Conservation (phyloP, 2,329 filamentous ascomycete species). For the Diaporthe sp. region DNA sequence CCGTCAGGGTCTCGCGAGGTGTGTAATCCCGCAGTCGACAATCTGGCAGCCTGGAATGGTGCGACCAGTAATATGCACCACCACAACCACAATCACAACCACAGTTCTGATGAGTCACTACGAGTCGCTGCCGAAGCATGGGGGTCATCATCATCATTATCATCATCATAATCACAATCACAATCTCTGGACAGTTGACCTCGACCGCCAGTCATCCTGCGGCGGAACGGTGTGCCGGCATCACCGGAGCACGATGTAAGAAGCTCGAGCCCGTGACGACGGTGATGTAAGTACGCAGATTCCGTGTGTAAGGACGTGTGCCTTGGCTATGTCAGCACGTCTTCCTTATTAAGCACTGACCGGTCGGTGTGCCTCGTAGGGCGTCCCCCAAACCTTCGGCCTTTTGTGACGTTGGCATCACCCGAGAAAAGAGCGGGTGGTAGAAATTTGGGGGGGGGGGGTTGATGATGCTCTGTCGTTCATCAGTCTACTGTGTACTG, state of each 20-base stretch:
- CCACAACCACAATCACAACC: slow-evolving; percentile 3
- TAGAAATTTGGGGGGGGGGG: background rate
- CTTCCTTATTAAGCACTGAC: slow-evolving; percentile 35
- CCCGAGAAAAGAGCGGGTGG: background rate
- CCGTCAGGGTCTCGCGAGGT: background rate
- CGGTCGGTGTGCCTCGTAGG: slow-evolving; percentile 11
- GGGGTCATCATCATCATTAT: background rate
- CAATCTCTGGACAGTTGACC: background rate
- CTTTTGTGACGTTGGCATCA: background rate
- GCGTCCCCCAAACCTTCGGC: background rate
- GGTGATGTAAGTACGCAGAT: slow-evolving; percentile 9
- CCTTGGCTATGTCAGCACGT: slow-evolving; percentile 31
- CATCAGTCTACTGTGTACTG: slow-evolving; percentile 29
- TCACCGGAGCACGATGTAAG: background rate
- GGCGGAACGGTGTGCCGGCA: background rate
- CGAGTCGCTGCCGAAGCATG: slow-evolving; percentile 7
- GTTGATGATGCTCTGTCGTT: background rate
- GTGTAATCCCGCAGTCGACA: slow-evolving; percentile 16
- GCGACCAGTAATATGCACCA: slow-evolving; percentile 3
- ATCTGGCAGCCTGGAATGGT: slow-evolving; percentile 25
- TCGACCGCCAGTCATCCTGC: background rate
- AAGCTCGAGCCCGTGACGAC: slow-evolving; percentile 22
- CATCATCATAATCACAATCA: background rate
- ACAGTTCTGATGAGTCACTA: slow-evolving; percentile 12
- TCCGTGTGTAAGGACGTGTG: background rate